A percentile compares a stretch with the other conserved stretches of the same genome.
Evolutionary conservation across 2,329 filamentous ascomycete genomes (phyloP).

Genomic region (Nemania sp.): DNA sequence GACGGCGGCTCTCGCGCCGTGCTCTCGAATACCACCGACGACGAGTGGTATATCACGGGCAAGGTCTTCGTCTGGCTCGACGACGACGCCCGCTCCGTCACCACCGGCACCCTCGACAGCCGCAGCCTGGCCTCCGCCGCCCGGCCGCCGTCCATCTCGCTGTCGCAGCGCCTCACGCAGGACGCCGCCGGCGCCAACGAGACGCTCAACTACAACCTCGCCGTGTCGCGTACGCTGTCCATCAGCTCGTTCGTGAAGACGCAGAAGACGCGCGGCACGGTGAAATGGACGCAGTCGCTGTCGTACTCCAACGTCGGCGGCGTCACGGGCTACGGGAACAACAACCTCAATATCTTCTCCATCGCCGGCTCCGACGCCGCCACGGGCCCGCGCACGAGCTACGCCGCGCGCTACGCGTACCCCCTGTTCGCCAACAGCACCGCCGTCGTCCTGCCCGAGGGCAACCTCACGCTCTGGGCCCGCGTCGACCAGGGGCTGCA

Average conservation of each 20-base stretch:
- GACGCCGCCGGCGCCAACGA: slow-evolving; percentile 59
- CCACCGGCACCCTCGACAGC: slow-evolving; percentile 51
- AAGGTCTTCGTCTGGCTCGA: slow-evolving; percentile 82
- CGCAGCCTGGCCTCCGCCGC: slow-evolving; percentile 36
- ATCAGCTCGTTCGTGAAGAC: slow-evolving; percentile 58
- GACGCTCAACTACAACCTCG: slow-evolving; percentile 62
- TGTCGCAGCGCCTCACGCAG: slow-evolving; percentile 55
- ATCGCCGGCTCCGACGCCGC: slow-evolving; percentile 51
- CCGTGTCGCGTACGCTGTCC: slow-evolving; percentile 58
- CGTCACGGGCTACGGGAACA: slow-evolving; percentile 36
- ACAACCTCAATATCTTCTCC: slow-evolving; percentile 39
- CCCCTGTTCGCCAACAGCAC: slow-evolving; percentile 63
- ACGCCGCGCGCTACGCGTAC: slow-evolving; percentile 56
- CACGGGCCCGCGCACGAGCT: slow-evolving; percentile 38
- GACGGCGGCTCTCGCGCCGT: slow-evolving; percentile 51
- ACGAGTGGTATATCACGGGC: slow-evolving; percentile 75
- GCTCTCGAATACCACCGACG: slow-evolving; percentile 61
- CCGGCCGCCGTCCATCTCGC: slow-evolving; percentile 54
- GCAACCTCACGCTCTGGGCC: slow-evolving; percentile 53
- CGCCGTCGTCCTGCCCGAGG: slow-evolving; percentile 47
- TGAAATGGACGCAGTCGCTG: slow-evolving; percentile 62
- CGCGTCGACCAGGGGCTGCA: slow-evolving; percentile 48
- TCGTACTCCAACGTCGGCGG: slow-evolving; percentile 58
- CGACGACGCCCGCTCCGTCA: slow-evolving; percentile 56
- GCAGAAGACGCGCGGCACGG: slow-evolving; percentile 47